Base-by-base conservation (phyloP, 2,329 filamentous ascomycete genomes). In the Tolypocladium cylindrosporum region DNA sequence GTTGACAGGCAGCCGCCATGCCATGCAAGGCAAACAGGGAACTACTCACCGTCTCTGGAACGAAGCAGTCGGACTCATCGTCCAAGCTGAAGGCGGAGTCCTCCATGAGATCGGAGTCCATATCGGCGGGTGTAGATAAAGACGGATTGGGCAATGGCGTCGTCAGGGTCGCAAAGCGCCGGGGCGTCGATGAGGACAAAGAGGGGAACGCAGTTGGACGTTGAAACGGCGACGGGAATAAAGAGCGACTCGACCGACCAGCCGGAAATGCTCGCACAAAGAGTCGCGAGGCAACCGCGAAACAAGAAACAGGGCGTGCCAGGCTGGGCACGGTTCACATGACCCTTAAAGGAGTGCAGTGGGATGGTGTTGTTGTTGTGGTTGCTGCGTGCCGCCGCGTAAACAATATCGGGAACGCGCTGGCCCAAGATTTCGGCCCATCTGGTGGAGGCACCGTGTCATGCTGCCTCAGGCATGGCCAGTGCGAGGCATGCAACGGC, bases 81-180 rank as follows among this genome's bases (percentile, higher is more conserved):
- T 65, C 73, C 36, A 71, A 57, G 59, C 71, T 74, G 62, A 73
- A 74, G 52, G 64, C 65, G 59, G 69, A 74, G 73, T 85, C 84
- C 58, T 84, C 81, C 72, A 84, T 79, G 50, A 73, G 73, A 61
- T 84, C 80, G 61, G 78, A 82, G 65, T 80, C 78, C 82, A 84
- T 84, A 55, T 66, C 74, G 72, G 63, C 14, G 14, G 52, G 6
- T 21, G n/a, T 27, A 16, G 51, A 34, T 31, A 45, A 21, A 8
- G 36, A 11, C 6, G 4, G 34, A 1, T 14, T 13, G 24, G 41
- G 13, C 21, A 37, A 34, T 42, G 16, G 36, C 37, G 55, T 50
- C 24, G 21, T 21, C 4, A 39, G 58, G 56, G 55, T 55, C 40
- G 62, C 56, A 59, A 65, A 62, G 24, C 56, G 54, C 58, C 60